phyloP scores from a whole-genome alignment of 2,329 filamentous ascomycete species.

The Microcera coccophila region DNA sequence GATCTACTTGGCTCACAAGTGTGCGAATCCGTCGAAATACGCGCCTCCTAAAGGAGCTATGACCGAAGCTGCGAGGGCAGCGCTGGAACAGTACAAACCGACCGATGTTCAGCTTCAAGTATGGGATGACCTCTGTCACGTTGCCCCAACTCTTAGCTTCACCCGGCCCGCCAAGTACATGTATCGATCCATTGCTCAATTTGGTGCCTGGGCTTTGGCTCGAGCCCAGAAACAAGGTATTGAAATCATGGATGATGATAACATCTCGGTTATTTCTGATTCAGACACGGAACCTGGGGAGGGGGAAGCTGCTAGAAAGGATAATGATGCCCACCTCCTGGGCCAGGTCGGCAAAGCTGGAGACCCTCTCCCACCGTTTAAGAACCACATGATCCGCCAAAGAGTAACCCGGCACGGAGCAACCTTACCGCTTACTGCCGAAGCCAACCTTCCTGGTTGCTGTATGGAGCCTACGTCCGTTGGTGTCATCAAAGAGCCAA shows the following conservation, averaged over 20 bases:
- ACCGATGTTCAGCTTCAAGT: constrained; percentile 93
- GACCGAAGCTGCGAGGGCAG: constrained; percentile 56
- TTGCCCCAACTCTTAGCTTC: constrained; percentile 88
- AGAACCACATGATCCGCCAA: constrained; percentile 88
- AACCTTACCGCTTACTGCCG: constrained; percentile 63
- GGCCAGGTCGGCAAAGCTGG: constrained; percentile 75
- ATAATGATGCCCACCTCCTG: constrained; percentile 16
- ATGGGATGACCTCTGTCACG: constrained; percentile 94
- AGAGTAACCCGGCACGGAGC: constrained; percentile 74
- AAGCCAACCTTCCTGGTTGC: constrained; percentile 62
- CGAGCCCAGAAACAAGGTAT: constrained; percentile 75
- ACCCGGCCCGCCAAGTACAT: constrained; percentile 95
- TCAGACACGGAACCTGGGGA: constrained; percentile 42
- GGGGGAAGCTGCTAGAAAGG: constrained; percentile 10
- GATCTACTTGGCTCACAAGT: constrained; percentile 92
- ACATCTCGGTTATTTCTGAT: constrained; percentile 68
- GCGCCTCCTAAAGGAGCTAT: constrained; percentile 62
- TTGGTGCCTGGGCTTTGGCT: constrained; percentile 86
- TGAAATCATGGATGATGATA: constrained; percentile 75
- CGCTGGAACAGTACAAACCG: constrained; percentile 65
- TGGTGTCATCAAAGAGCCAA: constrained; percentile 74
- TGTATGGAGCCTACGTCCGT: constrained; percentile 60
- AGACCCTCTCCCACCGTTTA: constrained; percentile 75
- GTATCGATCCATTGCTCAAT: constrained; percentile 89
- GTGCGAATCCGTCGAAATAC: constrained; percentile 76